phyloP scores from a whole-genome alignment of 768 basidiomycete species.

The Hygrocybe coccinea region DNA sequence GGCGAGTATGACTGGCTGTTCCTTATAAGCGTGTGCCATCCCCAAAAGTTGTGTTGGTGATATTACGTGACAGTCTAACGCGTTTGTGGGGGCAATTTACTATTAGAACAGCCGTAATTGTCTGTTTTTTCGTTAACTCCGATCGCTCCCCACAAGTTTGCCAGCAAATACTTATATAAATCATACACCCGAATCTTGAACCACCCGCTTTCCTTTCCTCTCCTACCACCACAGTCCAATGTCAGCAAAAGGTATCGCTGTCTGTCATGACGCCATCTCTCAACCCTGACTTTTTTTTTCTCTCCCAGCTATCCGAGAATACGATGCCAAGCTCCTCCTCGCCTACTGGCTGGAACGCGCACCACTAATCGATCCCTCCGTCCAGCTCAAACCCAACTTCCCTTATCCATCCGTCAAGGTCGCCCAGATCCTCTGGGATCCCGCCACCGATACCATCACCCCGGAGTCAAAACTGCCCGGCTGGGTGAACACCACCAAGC shows the following conservation, averaged over 20 bases:
- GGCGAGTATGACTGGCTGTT: too few species aligned
- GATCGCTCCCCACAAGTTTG: too few species aligned
- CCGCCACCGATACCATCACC: conserved; percentile 53
- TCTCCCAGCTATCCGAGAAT: conserved; percentile 75
- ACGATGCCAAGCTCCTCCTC: conserved; percentile 96
- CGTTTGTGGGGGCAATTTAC: too few species aligned
- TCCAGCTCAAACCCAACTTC: conserved; percentile 52
- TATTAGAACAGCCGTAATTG: too few species aligned
- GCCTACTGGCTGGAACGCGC: conserved; percentile 96
- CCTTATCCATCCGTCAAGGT: conserved; percentile 66
- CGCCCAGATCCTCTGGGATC: conserved; percentile 85
- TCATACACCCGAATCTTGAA: neutral
- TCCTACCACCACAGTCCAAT: neutral
- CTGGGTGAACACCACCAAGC: conserved; percentile 82
- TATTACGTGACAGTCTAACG: too few species aligned
- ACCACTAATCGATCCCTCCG: conserved; percentile 66
- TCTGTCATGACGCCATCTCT: neutral
- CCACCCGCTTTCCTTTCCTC: neutral
- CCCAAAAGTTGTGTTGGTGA: too few species aligned
- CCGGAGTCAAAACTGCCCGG: conserved; percentile 54
- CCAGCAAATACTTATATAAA: too few species aligned
- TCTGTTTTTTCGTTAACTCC: conserved; percentile 22
- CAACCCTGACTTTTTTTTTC: neutral
- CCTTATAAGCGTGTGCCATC: too few species aligned
- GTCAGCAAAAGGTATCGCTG: neutral